These are phyloP conservation scores for Cylindrotheca closterium DNA, from an alignment of 108 stramenopile genomes.

Conservation along the genomic window DNA sequence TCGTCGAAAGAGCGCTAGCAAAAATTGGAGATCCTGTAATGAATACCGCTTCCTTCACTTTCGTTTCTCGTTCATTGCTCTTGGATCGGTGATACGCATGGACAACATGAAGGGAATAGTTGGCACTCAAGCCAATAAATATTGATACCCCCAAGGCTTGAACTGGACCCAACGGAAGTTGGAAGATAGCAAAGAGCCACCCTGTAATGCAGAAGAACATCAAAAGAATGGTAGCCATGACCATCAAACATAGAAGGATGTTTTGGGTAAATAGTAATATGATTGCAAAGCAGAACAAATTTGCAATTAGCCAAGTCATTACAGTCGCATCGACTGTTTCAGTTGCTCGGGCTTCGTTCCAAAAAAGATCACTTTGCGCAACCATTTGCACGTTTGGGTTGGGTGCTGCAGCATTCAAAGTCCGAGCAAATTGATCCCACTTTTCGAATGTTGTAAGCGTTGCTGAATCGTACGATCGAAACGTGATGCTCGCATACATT, in stretches of 20 bases:
- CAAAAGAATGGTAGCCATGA: conserved; percentile 6
- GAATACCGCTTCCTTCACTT: conserved; percentile 10
- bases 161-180: conserved; percentile 12
- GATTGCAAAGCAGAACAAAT: conserved; percentile 5
- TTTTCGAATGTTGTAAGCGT: not conserved
- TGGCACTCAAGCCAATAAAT: conserved; percentile 16
- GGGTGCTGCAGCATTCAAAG: conserved; percentile 1
- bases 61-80: not conserved
- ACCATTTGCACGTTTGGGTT: not conserved
- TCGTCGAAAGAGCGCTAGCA: conserved; percentile 16
- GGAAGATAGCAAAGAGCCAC: conserved; percentile 9
- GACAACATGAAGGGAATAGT: conserved; percentile 16
- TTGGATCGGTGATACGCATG: conserved; percentile 16
- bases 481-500: conserved; percentile 6
- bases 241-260: conserved; percentile 11
- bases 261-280: conserved; percentile 13
- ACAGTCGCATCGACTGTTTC: conserved; percentile 9
- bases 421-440: conserved; percentile 1
- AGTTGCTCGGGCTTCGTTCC: conserved; percentile 4
- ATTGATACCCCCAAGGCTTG: conserved; percentile 13
- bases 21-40: conserved; percentile 7
- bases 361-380: conserved; percentile 3
- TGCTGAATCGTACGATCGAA: not conserved
- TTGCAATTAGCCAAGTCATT: conserved; percentile 13
- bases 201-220: conserved; percentile 12